These are phyloP conservation scores for Begonia fuchsioides DNA, from an alignment of 306 rosid species.

Conservation along the genomic window DNA sequence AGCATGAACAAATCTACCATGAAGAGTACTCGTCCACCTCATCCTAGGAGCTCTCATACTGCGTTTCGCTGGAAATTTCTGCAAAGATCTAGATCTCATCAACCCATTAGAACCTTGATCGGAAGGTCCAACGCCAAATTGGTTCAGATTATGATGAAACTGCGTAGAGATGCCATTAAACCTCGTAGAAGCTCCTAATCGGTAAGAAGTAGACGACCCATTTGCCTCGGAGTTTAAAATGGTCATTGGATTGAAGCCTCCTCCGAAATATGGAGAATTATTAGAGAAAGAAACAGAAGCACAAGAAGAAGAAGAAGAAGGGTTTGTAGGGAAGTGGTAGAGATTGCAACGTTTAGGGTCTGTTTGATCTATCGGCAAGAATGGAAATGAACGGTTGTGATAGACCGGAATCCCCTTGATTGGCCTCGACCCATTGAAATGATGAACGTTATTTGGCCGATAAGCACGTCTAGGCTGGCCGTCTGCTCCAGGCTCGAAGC, in stretches of 20 bases:
- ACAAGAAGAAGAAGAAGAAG: conserved; percentile 9
- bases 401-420: conserved; percentile 87
- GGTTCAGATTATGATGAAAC: conserved; percentile 10
- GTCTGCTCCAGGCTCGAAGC: conserved; percentile 12
- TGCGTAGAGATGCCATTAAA: conserved; percentile 33
- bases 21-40: conserved; percentile 90
- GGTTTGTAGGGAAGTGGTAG: conserved; percentile 26
- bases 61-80: conserved; percentile 56
- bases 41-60: conserved; percentile 93
- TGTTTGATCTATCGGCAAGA: conserved; percentile 30
- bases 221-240: conserved; percentile 16
- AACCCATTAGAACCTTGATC: conserved; percentile 31
- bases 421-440: conserved; percentile 33
- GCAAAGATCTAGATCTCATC: conserved; percentile 70
- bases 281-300: conserved; percentile 7
- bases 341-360: conserved; percentile 30
- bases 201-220: conserved; percentile 13
- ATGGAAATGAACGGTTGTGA: conserved; percentile 73
- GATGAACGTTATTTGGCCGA: background rate
- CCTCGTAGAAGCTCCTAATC: conserved; percentile 19
- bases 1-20: conserved; percentile 79
- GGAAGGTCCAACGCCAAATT: conserved; percentile 21
- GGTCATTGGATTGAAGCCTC: conserved; percentile 36
- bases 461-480: conserved; percentile 16
- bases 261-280: conserved; percentile 11